Percentiles rank a stretch among this genome's conserved stretches.
These are phyloP conservation scores for Ophiostoma triangulosporum DNA, from an alignment of 2,329 filamentous ascomycete genomes.

Conservation along the genomic window DNA sequence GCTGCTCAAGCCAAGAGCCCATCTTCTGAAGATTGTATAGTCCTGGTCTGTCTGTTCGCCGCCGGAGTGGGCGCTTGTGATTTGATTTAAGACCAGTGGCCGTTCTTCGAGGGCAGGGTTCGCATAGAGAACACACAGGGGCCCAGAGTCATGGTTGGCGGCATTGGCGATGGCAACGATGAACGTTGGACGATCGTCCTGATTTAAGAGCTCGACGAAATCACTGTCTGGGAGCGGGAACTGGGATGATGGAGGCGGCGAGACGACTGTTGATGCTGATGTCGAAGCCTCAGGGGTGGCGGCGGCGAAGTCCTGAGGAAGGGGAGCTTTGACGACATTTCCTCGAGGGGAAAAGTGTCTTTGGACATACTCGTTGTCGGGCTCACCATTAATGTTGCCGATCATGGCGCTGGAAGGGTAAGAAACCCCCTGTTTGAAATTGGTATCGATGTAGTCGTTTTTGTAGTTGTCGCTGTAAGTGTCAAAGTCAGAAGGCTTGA, in stretches of 20 bases:
- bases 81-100: constrained; percentile 38
- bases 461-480: background rate
- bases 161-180: constrained; percentile 54
- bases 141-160: constrained; percentile 38
- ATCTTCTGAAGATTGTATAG: constrained; percentile 47
- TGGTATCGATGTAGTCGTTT: background rate
- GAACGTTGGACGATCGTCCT: constrained; percentile 65
- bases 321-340: constrained; percentile 26
- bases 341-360: constrained; percentile 43
- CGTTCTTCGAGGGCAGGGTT: constrained; percentile 53
- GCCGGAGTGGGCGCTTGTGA: constrained; percentile 19
- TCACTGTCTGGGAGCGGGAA: constrained; percentile 51
- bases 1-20: constrained; percentile 35
- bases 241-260: constrained; percentile 28
- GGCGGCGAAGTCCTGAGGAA: background rate
- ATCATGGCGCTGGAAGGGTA: constrained; percentile 31
- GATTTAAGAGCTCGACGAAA: constrained; percentile 59
- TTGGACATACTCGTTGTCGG: constrained; percentile 28
- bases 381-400: constrained; percentile 27
- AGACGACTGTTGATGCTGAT: background rate
- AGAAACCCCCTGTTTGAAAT: background rate
- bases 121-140: constrained; percentile 50
- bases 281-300: background rate
- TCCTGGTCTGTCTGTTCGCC: background rate
- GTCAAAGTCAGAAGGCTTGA: background rate